These are phyloP conservation scores for Amaranthus palmeri DNA, from an alignment of 148 eudicot genomes.

Conservation along the genomic window DNA sequence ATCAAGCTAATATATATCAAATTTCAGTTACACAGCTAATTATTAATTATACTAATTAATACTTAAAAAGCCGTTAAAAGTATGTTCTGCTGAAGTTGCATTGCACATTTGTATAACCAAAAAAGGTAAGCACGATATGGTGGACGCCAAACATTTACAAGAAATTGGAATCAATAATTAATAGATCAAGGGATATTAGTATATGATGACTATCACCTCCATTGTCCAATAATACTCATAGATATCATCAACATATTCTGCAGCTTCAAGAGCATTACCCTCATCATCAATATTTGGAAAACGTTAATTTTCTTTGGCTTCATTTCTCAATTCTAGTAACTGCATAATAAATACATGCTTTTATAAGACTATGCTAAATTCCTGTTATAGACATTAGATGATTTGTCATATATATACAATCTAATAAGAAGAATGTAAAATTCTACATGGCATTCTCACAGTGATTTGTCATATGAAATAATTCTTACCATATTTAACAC, in stretches of 20 bases:
- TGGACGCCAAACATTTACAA: background rate
- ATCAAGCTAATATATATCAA: background rate
- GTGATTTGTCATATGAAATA: too few species aligned
- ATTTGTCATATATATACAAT: too few species aligned
- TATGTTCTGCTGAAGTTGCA: background rate
- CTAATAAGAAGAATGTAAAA: too few species aligned
- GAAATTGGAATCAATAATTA: background rate
- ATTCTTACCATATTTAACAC: too few species aligned
- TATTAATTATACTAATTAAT: background rate
- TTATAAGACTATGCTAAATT: constrained; percentile 8
- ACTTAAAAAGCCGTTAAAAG: too few species aligned
- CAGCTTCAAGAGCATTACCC: constrained; percentile 79
- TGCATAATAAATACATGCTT: constrained; percentile 25
- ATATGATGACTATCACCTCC: constrained; percentile 48
- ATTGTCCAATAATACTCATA: constrained; percentile 81
- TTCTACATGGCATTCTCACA: too few species aligned
- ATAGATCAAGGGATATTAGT: background rate
- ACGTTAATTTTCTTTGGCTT: constrained; percentile 33
- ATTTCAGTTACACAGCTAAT: background rate
- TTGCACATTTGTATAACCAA: background rate
- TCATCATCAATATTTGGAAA: constrained; percentile 64
- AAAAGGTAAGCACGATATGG: background rate
- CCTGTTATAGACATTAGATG: background rate
- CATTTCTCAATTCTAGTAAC: constrained; percentile 38
- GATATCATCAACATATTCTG: constrained; percentile 91